Evolutionary conservation across 306 rosid species (phyloP).

Genomic region (Casuarina cunninghamiana): DNA sequence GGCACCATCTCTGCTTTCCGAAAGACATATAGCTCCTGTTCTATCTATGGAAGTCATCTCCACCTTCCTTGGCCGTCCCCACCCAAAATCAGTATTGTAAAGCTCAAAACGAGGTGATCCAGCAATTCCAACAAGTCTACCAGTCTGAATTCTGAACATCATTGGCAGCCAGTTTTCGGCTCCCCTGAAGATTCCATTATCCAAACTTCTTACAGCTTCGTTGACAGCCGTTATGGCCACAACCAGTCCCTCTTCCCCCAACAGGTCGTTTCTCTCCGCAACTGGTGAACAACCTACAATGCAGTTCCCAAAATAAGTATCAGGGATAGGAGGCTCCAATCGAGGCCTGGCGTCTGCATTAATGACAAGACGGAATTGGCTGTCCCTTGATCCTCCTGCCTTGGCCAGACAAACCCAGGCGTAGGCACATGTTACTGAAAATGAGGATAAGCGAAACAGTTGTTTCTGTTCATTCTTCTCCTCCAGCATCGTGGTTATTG

Average conservation of each 20-base stretch:
- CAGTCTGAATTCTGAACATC: not conserved
- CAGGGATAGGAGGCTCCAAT: slow-evolving; percentile 25
- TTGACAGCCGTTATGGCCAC: slow-evolving; percentile 13
- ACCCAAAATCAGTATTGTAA: too few species aligned
- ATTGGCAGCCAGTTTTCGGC: slow-evolving; percentile 9
- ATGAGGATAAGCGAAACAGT: slow-evolving; percentile 35
- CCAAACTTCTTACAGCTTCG: slow-evolving; percentile 11
- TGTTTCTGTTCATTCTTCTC: slow-evolving; percentile 6
- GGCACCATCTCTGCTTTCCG: slow-evolving; percentile 27
- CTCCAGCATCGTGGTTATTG: slow-evolving; percentile 3
- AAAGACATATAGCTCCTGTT: slow-evolving; percentile 28
- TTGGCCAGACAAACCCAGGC: slow-evolving; percentile 27
- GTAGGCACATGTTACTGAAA: slow-evolving; percentile 32
- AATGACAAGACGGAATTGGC: not conserved
- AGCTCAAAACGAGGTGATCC: too few species aligned
- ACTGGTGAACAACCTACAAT: not conserved
- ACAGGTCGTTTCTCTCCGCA: not conserved
- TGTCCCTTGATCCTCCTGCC: slow-evolving; percentile 24
- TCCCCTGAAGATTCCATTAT: slow-evolving; percentile 20
- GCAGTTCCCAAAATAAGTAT: slow-evolving; percentile 54
- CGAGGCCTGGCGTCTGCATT: slow-evolving; percentile 36
- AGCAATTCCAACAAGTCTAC: not conserved
- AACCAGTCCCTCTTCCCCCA: slow-evolving; percentile 26
- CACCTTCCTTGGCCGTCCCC: too few species aligned
- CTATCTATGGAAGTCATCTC: not conserved